Evolutionary conservation across 805 yeast species (phyloP).

Genomic region (Phaffomyces antillensis): DNA sequence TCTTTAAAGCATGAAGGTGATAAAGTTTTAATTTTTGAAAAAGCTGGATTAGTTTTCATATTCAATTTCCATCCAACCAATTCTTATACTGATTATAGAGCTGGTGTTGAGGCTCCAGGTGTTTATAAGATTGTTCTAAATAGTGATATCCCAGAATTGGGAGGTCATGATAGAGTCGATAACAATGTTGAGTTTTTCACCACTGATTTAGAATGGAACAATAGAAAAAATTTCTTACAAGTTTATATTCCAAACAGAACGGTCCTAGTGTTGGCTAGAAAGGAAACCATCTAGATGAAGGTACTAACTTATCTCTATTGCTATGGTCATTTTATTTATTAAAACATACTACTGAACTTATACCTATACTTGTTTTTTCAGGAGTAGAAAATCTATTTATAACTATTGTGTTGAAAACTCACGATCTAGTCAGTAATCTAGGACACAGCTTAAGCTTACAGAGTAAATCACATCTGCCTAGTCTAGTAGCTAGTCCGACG

Average conservation of each 20-base stretch:
- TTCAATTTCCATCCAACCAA: slow-evolving; percentile 87
- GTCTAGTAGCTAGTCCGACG: too few relatives aligned
- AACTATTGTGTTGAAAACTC: too few relatives aligned
- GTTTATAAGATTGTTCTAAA: slow-evolving; percentile 66
- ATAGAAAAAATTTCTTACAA: slow-evolving; percentile 66
- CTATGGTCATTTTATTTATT: too few relatives aligned
- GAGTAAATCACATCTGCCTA: too few relatives aligned
- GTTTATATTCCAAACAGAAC: slow-evolving; percentile 76
- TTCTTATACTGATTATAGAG: slow-evolving; percentile 77
- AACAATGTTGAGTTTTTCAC: slow-evolving; percentile 54
- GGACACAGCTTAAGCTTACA: too few relatives aligned
- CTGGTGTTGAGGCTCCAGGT: slow-evolving; percentile 84
- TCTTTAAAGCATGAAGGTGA: slow-evolving; percentile 85
- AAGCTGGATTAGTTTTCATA: slow-evolving; percentile 76
- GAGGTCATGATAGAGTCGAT: slow-evolving; percentile 77
- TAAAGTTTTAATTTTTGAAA: slow-evolving; percentile 82
- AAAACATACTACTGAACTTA: too few relatives aligned
- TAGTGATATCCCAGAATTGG: slow-evolving; percentile 62
- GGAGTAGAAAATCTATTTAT: too few relatives aligned
- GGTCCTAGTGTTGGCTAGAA: slow-evolving; percentile 50
- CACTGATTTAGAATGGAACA: slow-evolving; percentile 72
- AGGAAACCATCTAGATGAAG: slow-evolving; percentile 4
- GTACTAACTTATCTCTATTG: too few relatives aligned
- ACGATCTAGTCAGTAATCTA: too few relatives aligned
- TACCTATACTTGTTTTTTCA: too few relatives aligned